A percentile compares a stretch with the other conserved stretches of the same genome.
These are phyloP conservation scores for Vaccinium vitisidaea DNA, from an alignment of 148 eudicot genomes.

Conservation along the genomic window DNA sequence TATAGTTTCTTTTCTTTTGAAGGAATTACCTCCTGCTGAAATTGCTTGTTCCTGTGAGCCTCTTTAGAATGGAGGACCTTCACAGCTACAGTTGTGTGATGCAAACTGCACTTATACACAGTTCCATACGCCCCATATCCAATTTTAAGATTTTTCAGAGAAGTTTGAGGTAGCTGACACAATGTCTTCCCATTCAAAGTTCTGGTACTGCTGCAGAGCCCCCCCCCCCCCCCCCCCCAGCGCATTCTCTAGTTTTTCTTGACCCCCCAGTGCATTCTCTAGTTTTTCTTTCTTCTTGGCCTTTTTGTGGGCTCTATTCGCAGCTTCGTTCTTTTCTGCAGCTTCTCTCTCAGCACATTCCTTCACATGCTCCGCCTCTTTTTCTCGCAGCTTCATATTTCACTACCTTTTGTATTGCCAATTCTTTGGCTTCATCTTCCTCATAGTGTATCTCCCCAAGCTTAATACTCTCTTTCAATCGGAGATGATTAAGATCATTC, in stretches of 20 bases:
- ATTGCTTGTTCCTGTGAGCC: constrained; percentile 50
- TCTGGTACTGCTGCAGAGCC: constrained; percentile 48
- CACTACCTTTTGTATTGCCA: constrained; percentile 57
- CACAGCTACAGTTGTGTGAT: constrained; percentile 74
- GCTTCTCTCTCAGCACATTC: constrained; percentile 58
- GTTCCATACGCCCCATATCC: constrained; percentile 84
- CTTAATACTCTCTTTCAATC: constrained; percentile 55
- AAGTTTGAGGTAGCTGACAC: constrained; percentile 63
- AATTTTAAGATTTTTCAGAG: constrained; percentile 48
- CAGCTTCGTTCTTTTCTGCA: constrained; percentile 62
- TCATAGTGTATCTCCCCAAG: constrained; percentile 47
- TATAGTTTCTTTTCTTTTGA: not conserved
- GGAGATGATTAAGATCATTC: constrained; percentile 53
- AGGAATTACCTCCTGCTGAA: constrained; percentile 67
- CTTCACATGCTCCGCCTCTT: constrained; percentile 51
- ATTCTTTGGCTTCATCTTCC: constrained; percentile 63
- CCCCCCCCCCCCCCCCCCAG: not conserved
- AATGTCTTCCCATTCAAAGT: constrained; percentile 77
- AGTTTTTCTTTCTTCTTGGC: constrained; percentile 68
- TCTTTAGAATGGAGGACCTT: constrained; percentile 76
- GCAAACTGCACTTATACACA: constrained; percentile 79
- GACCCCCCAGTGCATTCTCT: not conserved
- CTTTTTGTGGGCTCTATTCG: constrained; percentile 47
- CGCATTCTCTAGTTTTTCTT: constrained; percentile 40
- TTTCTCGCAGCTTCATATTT: constrained; percentile 55